Base-by-base conservation (phyloP, 2,329 filamentous ascomycete species). In the Chrysosporium queenslandicum region DNA sequence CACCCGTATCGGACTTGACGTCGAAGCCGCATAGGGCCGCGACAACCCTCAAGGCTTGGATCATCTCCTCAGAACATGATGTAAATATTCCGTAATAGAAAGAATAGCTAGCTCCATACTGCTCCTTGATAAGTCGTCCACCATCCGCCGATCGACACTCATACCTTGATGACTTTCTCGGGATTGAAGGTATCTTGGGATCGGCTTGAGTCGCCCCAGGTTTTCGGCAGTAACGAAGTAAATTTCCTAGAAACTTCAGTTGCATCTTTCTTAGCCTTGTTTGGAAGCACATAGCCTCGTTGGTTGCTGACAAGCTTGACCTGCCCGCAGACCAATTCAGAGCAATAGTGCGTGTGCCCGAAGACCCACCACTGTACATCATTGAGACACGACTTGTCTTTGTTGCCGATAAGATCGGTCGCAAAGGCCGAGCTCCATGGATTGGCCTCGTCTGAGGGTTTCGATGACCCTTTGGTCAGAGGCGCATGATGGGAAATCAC, bases 401-500 rank as follows among this genome's bases (percentile, higher is more conserved):
- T 36, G 2, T 6, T 34, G 9, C 32, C 39, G 20, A 56, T 5
- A 25, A 56, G 54, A 23, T 49, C 47, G 1, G 54, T 54, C 8
- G 11, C 46, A 29, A 78, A 81, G 0, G 73, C 77, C 2, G 71
- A 69, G 9, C 66, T 67, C 68, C 72, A 74, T 0, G 72, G 71
- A 23, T 70, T 75, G n/a, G 65, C 62, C 11, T 66, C 59, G 46
- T 81, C 65, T 54, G 73, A 68, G 0, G 77, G 76, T 1, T 68
- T 66, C 1, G 76, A 73, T 0, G 74, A 71, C 9, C 71, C 72
- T 40, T 68, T 56, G 0, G 75, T 56, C 25, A 67, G 72, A 1
- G 78, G 78, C 2, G 77, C 75, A 55, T 81, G 77, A 50, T 80
- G 76, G 0, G 78, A 79, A 0, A 73, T 70, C 0, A 81, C 69